phyloP scores from a whole-genome alignment of 2,329 filamentous ascomycete genomes.

The Diaporthe helianthi region DNA sequence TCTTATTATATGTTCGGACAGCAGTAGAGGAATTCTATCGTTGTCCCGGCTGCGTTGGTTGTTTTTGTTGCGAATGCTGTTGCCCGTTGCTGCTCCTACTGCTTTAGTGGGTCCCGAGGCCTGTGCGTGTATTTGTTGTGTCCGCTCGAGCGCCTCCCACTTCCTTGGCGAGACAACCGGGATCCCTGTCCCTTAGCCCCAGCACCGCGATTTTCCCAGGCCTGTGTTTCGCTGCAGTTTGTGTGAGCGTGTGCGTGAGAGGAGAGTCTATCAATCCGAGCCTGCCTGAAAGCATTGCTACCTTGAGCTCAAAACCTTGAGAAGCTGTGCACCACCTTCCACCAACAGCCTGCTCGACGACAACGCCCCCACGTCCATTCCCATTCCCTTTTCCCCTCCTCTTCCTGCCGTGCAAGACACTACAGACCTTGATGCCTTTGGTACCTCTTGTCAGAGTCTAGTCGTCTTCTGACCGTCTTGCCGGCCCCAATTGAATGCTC shows the following conservation, averaged over 20 bases:
- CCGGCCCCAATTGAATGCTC: conserved; percentile 28
- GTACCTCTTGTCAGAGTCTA: not conserved
- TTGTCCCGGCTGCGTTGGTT: not conserved
- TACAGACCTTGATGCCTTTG: conserved; percentile 4
- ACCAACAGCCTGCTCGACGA: conserved; percentile 20
- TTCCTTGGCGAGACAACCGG: conserved; percentile 19
- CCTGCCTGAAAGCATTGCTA: conserved; percentile 16
- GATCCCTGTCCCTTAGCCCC: conserved; percentile 16
- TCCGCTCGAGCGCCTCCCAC: conserved; percentile 41
- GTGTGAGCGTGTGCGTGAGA: not conserved
- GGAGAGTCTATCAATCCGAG: conserved; percentile 7
- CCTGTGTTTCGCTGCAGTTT: conserved; percentile 8
- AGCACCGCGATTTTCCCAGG: conserved; percentile 32
- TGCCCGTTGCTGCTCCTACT: conserved; percentile 34
- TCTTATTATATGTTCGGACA: conserved; percentile 3
- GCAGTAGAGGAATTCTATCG: conserved; percentile 12
- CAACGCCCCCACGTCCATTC: conserved; percentile 15
- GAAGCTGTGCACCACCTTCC: conserved; percentile 23
- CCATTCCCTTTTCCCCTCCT: not conserved
- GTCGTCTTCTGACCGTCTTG: conserved; percentile 1
- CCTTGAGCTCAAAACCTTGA: conserved; percentile 13
- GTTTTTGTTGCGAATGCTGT: not conserved
- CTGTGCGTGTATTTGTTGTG: conserved; percentile 43
- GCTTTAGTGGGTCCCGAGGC: conserved; percentile 35
- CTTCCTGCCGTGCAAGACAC: conserved; percentile 12